phyloP scores from a whole-genome alignment of 2,329 filamentous ascomycete genomes.

The Lachnellula arida region DNA sequence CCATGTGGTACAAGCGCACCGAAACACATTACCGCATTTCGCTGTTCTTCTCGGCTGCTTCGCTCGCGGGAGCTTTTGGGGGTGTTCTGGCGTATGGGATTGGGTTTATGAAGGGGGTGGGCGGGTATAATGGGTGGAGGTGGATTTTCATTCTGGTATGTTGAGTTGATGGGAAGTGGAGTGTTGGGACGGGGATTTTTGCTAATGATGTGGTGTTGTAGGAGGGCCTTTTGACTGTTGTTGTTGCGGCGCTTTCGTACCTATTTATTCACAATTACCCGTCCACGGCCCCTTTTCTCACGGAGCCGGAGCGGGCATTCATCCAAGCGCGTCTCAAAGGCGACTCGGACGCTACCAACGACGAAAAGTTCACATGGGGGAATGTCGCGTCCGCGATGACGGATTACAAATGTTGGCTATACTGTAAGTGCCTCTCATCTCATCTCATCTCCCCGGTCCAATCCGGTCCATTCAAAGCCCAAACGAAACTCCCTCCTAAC shows the following conservation, averaged over 20 bases:
- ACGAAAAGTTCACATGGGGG: constrained; percentile 64
- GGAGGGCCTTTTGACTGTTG: constrained; percentile 52
- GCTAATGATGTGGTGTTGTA: constrained; percentile 16
- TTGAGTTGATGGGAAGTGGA: not conserved
- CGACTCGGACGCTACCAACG: constrained; percentile 64
- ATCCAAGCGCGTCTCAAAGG: constrained; percentile 55
- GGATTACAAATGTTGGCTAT: constrained; percentile 69
- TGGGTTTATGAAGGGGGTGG: constrained; percentile 47
- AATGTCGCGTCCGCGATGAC: constrained; percentile 59
- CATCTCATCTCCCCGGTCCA: too few species aligned
- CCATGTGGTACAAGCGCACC: constrained; percentile 49
- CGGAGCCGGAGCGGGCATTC: constrained; percentile 37
- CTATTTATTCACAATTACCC: constrained; percentile 66
- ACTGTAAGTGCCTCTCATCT: constrained; percentile 31
- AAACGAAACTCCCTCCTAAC: too few species aligned
- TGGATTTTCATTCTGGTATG: constrained; percentile 58
- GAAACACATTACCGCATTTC: constrained; percentile 52
- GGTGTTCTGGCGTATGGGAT: constrained; percentile 54
- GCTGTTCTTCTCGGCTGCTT: constrained; percentile 51
- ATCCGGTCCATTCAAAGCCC: not conserved
- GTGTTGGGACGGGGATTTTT: not conserved
- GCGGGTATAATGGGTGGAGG: constrained; percentile 49
- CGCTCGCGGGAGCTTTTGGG: constrained; percentile 52
- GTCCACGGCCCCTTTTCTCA: constrained; percentile 52
- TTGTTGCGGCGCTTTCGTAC: constrained; percentile 47